phyloP scores from a whole-genome alignment of 1,284 basidiomycete species.

The Takashimella koratensis region DNA sequence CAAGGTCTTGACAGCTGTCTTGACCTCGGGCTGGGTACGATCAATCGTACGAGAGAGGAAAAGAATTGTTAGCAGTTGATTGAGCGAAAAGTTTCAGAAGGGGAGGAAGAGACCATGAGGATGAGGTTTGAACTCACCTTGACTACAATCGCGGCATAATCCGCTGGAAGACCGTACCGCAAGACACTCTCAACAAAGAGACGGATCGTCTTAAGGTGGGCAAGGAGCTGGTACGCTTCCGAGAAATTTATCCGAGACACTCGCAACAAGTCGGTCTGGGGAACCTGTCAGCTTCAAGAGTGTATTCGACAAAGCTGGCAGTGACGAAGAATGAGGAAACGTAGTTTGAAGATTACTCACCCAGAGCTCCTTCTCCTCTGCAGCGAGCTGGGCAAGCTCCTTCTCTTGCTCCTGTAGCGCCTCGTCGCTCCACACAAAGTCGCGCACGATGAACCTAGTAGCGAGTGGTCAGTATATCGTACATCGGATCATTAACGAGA shows the following conservation, averaged over 20 bases:
- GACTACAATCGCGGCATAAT: conserved; percentile 77
- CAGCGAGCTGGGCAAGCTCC: conserved; percentile 74
- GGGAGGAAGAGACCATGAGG: too few relatives aligned
- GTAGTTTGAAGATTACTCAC: conserved; percentile 54
- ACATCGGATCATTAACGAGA: too few relatives aligned
- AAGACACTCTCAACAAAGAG: conserved; percentile 94
- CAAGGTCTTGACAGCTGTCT: conserved; percentile 75
- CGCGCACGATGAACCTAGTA: conserved; percentile 85
- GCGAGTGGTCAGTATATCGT: conserved; percentile 14
- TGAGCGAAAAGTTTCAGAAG: too few relatives aligned
- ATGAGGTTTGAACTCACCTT: conserved; percentile 57
- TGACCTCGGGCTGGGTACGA: conserved; percentile 75
- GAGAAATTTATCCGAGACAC: conserved; percentile 93
- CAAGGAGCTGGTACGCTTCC: conserved; percentile 90
- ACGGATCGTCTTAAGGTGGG: conserved; percentile 88
- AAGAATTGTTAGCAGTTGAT: too few relatives aligned
- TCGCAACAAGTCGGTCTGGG: conserved; percentile 86
- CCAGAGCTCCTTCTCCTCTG: conserved; percentile 97
- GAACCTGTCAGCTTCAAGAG: too few relatives aligned
- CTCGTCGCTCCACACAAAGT: conserved; percentile 88
- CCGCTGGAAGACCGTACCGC: conserved; percentile 89
- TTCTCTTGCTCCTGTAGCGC: conserved; percentile 76
- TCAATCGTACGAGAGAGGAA: too few relatives aligned
- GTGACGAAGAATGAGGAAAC: not conserved
- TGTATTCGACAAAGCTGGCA: not conserved